phyloP scores from a whole-genome alignment of 2,329 filamentous ascomycete genomes.

The Chalaropsis thielavioides region DNA sequence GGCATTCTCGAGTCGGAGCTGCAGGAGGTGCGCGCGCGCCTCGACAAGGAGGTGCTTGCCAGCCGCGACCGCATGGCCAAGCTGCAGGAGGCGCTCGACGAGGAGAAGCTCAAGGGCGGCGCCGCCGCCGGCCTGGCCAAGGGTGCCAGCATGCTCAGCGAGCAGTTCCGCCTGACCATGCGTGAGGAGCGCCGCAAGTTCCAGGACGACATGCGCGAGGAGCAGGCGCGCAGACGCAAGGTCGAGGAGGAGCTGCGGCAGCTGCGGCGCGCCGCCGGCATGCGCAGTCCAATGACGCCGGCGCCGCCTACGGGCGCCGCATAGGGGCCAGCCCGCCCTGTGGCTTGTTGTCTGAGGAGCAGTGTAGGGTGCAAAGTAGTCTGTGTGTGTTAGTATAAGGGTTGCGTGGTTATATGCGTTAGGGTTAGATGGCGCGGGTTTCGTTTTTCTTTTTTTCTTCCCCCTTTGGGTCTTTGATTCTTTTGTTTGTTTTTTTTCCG shows the following conservation, averaged over 20 bases:
- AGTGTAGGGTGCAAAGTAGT: too few species aligned
- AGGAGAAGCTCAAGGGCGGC: conserved; percentile 30
- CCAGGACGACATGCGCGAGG: conserved; percentile 40
- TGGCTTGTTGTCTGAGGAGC: too few species aligned
- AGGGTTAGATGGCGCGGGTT: background rate
- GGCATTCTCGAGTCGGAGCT: conserved; percentile 29
- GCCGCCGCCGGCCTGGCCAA: conserved; percentile 25
- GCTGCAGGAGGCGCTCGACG: conserved; percentile 39
- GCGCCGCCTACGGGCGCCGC: conserved; percentile 10
- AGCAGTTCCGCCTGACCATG: conserved; percentile 42
- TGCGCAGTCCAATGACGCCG: conserved; percentile 31
- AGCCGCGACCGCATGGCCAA: conserved; percentile 27
- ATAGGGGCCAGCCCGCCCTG: background rate
- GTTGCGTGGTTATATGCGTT: background rate
- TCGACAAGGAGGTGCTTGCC: conserved; percentile 31
- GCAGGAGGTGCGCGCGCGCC: conserved; percentile 25
- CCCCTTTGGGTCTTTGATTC: background rate
- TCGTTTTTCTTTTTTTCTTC: background rate
- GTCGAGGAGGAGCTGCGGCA: conserved; percentile 39
- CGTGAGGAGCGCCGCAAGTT: conserved; percentile 43
- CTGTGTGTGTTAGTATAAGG: too few species aligned
- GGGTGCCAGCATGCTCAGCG: conserved; percentile 39
- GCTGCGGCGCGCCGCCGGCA: conserved; percentile 27
- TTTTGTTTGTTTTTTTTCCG: background rate
- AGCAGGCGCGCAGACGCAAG: conserved; percentile 33